These are phyloP conservation scores for Venturia oleaginea DNA, from an alignment of 2,329 filamentous ascomycete species.

Conservation along the genomic window DNA sequence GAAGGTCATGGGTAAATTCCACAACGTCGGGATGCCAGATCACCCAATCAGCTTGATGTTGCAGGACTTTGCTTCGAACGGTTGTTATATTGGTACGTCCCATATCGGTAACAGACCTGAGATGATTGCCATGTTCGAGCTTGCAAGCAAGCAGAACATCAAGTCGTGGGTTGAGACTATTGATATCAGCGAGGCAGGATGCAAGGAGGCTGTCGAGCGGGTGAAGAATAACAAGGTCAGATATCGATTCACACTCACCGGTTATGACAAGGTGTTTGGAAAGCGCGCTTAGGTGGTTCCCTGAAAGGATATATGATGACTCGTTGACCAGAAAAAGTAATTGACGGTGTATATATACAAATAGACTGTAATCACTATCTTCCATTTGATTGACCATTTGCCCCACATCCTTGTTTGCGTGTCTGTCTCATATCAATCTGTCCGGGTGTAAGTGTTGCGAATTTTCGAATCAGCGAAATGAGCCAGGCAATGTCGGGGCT, in stretches of 20 bases:
- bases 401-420: too few species aligned
- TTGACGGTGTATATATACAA: background rate
- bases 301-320: too few species aligned
- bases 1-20: conserved; percentile 73
- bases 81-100: conserved; percentile 44
- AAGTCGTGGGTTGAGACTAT: conserved; percentile 54
- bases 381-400: too few species aligned
- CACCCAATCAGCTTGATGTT: conserved; percentile 62
- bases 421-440: too few species aligned
- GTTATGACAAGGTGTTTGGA: conserved; percentile 59
- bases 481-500: too few species aligned
- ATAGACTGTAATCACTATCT: background rate
- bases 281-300: conserved; percentile 24
- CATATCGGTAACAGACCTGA: conserved; percentile 43
- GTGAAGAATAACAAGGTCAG: conserved; percentile 58
- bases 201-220: conserved; percentile 59
- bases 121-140: conserved; percentile 43
- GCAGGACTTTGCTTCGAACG: conserved; percentile 67
- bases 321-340: background rate
- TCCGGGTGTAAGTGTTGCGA: too few species aligned
- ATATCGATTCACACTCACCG: conserved; percentile 62
- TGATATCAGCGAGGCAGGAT: conserved; percentile 60
- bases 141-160: conserved; percentile 42
- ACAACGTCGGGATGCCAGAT: conserved; percentile 67
- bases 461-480: too few species aligned